Base-by-base conservation (phyloP, 108 stramenopile species). In the Fragilaria radians region DNA sequence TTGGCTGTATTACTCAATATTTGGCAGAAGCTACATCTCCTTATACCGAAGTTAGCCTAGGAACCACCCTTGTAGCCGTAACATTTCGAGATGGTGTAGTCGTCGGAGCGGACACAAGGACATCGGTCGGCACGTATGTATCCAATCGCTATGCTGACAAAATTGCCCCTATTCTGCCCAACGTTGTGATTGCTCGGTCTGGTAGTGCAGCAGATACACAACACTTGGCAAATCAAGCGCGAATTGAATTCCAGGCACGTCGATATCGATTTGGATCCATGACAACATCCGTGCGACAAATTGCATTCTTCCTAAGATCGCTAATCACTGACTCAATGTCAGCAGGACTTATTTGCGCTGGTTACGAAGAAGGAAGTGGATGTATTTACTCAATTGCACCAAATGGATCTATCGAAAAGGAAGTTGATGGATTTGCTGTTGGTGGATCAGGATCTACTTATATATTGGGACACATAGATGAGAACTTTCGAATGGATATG, bases 181-280 rank as follows among this genome's bases (percentile, higher is more conserved):
- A 81, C n/a, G 86, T 81, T 67, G 76, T 84, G 30, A 61, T 93
- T 25, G 82, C 82, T 48, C 81, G 91, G 36, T 86, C 85, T 4
- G 91, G 91, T 4, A 86, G 85, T 69, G 87, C 91, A 4, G 87
- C 91, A 27, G 87, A 93, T 68, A 93, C 91, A 0, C 91, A 93
- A 62, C 63, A 59, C 51, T 62, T 93, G 34, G 74, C 82, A 4
- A 56, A 67, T 17, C 34, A 65, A 7, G 65, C 81, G 2, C 59
- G 66, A 30, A 47, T 61, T 19, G 69, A 80, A 24, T 68, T 87
- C 50, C 71, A 51, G 30, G 59, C 70, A 50, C 69, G 79, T 32
- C 70, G 60, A 32, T 66, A 72, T 21, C 46, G 66, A 22, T 66
- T 77, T 42, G 53, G 68, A 59, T 57, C 59, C 36, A 47, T 4